phyloP scores from a whole-genome alignment of 805 yeast species.

The Danielia reshetovae region DNA sequence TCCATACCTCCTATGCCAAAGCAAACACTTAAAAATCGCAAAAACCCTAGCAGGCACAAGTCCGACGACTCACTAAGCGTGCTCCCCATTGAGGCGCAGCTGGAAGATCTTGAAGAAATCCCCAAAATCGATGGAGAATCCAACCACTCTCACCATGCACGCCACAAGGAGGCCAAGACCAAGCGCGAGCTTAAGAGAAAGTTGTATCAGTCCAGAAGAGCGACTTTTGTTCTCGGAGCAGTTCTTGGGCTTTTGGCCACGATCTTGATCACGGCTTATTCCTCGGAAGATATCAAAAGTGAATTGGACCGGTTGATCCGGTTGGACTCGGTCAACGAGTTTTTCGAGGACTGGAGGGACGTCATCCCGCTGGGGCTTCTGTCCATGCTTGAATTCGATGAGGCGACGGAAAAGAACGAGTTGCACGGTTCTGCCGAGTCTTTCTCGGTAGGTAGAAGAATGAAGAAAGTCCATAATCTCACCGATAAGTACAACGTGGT shows the following conservation, averaged over 20 bases:
- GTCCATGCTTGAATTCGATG: constrained; percentile 55
- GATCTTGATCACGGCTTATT: constrained; percentile 45
- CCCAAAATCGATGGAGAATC: too few species aligned
- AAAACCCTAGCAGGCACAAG: too few species aligned
- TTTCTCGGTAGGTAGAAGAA: constrained; percentile 77
- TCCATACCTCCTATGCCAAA: too few species aligned
- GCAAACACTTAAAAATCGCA: too few species aligned
- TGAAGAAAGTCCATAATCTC: constrained; percentile 50
- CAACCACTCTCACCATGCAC: constrained; percentile 5
- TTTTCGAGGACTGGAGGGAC: constrained; percentile 63
- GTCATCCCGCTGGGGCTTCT: constrained; percentile 64
- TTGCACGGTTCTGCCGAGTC: constrained; percentile 65
- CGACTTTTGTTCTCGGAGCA: constrained; percentile 67
- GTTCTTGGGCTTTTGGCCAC: constrained; percentile 66
- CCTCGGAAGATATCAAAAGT: constrained; percentile 36
- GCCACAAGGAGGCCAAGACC: constrained; percentile 1
- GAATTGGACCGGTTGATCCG: constrained; percentile 46
- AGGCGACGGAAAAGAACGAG: constrained; percentile 27
- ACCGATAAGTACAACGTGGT: constrained; percentile 72
- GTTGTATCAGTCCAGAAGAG: constrained; percentile 49
- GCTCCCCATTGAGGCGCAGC: too few species aligned
- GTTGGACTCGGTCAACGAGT: constrained; percentile 55
- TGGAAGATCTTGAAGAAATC: too few species aligned
- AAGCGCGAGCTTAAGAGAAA: constrained; percentile 10
- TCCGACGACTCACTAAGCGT: too few species aligned